These are phyloP conservation scores for Alternaria viburni DNA, from an alignment of 2,329 filamentous ascomycete species.

Conservation along the genomic window DNA sequence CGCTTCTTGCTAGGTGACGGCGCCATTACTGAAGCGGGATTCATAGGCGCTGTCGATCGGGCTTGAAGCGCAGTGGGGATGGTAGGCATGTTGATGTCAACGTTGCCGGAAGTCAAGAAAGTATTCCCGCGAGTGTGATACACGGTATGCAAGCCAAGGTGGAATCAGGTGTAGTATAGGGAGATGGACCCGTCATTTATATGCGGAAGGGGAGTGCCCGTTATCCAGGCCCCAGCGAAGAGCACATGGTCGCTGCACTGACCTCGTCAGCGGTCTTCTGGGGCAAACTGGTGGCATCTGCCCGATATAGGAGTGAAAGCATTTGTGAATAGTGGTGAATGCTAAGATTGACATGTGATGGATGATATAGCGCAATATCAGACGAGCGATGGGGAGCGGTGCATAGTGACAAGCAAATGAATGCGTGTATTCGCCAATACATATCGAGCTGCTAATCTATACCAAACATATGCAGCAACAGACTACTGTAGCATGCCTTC, in stretches of 20 bases:
- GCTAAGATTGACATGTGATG: neutral
- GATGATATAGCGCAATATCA: neutral
- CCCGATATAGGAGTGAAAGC: neutral
- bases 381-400: neutral
- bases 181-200: neutral
- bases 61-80: too few species aligned
- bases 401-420: neutral
- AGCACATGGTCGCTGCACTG: neutral
- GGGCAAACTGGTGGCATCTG: neutral
- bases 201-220: neutral
- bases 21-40: neutral
- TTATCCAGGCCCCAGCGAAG: neutral
- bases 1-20: neutral
- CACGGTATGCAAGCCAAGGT: fast-evolving
- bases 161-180: neutral
- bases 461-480: neutral
- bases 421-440: neutral
- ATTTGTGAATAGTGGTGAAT: neutral
- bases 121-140: neutral
- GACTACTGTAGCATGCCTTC: constrained; percentile 86
- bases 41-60: neutral
- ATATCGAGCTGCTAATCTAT: neutral
- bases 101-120: neutral
- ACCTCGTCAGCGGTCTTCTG: neutral
- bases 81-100: neutral